Conservation (phyloP, 768 basidiomycete species). For the Termitomyces sp. region DNA sequence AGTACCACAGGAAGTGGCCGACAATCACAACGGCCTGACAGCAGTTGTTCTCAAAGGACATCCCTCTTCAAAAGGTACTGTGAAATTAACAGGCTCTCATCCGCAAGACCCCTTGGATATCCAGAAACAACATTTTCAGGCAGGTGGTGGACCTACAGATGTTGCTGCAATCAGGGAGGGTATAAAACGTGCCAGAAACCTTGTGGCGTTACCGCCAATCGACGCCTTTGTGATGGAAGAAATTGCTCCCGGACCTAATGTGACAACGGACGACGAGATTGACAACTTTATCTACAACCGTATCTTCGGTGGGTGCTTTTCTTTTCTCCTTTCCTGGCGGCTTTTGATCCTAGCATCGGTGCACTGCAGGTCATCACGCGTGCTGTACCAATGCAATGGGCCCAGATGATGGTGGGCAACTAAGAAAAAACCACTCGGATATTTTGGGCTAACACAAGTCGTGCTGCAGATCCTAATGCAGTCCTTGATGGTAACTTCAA, state of each 20-base stretch:
- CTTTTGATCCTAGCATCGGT: background rate
- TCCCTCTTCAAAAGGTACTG: constrained; percentile 23
- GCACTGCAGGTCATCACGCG: constrained; percentile 22
- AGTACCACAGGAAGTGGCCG: constrained; percentile 2
- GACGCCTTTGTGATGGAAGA: constrained; percentile 15
- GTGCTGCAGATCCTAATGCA: constrained; percentile 18
- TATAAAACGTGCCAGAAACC: constrained; percentile 16
- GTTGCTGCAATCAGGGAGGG: constrained; percentile 20
- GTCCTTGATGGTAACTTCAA: constrained; percentile 25
- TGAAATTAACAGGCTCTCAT: constrained; percentile 22
- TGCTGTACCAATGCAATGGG: constrained; percentile 29
- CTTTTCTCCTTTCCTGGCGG: background rate
- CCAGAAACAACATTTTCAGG: constrained; percentile 23
- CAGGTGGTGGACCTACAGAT: constrained; percentile 17
- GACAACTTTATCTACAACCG: constrained; percentile 17
- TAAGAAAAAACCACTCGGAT: background rate
- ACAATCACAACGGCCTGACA: constrained; percentile 18
- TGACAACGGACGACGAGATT: constrained; percentile 17
- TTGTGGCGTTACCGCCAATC: constrained; percentile 14
- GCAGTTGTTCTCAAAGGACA: constrained; percentile 22
- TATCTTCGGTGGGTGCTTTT: constrained; percentile 16
- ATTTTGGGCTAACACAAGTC: background rate
- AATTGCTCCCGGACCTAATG: constrained; percentile 15
- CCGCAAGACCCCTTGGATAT: constrained; percentile 24
- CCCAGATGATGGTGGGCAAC: constrained; percentile 15